phyloP scores from a whole-genome alignment of 108 stramenopile species.

The Cyclotella atomus region DNA sequence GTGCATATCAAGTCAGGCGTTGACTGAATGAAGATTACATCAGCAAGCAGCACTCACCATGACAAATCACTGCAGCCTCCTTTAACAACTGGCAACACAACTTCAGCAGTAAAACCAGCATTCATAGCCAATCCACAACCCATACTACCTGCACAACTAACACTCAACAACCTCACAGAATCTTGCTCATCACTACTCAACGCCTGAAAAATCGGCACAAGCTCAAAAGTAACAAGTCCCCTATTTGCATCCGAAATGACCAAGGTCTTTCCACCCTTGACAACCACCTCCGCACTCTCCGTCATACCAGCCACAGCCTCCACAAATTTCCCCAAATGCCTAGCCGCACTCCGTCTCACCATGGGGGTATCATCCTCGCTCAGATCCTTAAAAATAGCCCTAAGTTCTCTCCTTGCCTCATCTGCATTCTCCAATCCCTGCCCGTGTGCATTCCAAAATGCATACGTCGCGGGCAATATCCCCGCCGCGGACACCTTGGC shows the following conservation, averaged over 20 bases:
- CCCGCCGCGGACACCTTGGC: conserved; percentile 91
- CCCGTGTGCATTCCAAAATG: conserved; percentile 47
- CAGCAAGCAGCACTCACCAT: too few species aligned
- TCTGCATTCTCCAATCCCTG: conserved; percentile 24
- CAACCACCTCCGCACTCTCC: conserved; percentile 43
- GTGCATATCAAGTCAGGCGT: too few species aligned
- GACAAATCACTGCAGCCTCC: conserved; percentile 81
- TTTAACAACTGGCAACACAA: conserved; percentile 80
- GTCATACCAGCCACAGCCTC: conserved; percentile 52
- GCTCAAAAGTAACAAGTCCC: conserved; percentile 42
- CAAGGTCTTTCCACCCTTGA: conserved; percentile 27
- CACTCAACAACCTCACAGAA: conserved; percentile 93
- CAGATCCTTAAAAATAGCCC: conserved; percentile 73
- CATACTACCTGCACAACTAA: conserved; percentile 70
- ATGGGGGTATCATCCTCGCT: conserved; percentile 96
- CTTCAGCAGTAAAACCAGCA: conserved; percentile 48
- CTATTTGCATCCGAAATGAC: conserved; percentile 31
- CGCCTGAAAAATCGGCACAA: conserved; percentile 76
- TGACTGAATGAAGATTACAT: too few species aligned
- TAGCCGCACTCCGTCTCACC: conserved; percentile 91
- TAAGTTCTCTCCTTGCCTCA: conserved; percentile 59
- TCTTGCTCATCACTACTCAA: conserved; percentile 96
- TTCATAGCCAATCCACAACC: conserved; percentile 70
- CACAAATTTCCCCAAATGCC: conserved; percentile 73
- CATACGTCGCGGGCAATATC: conserved; percentile 55